Evolutionary conservation across 2,329 filamentous ascomycete genomes (phyloP), one percentile per base, ranked within the genome.

Genomic region (Pleurostoma richardsiae): DNA sequence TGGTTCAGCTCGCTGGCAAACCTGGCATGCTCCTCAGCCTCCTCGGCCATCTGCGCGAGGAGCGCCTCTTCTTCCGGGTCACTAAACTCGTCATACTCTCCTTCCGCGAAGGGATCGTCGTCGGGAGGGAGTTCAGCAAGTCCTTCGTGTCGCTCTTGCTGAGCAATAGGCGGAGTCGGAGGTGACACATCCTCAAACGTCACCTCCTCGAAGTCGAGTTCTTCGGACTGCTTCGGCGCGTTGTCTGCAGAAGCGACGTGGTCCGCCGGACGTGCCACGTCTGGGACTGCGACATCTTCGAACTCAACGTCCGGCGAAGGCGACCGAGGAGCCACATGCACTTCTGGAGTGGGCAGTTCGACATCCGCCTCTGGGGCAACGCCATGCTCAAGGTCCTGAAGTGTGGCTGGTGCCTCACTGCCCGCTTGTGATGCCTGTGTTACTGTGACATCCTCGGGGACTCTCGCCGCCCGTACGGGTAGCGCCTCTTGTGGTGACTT

Each of bases 21-120:
- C 5, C 92, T 84, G 4, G 88, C 90, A 60, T 99, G 92, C 58
- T 96, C 94, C 67, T 96, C 89, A 1, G 88, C 89, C 73, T 99
- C 95, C 29, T 86, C 82, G 0, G 90, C 91, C 56, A 99, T 82
- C 55, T 92, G 90, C 5, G 80, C 82, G 47, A 97, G 78, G 5
- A 99, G 76, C 56, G 96, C 90, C 60, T 91, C 91, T 52, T 97
- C 92, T 65, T 96, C 94, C 0, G 90, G 87, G 53, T 97, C 92
- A 31, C 88, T 94, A 56, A 86, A 84, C 26, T 85, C 80, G 43
- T 84, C 81, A 52, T 88, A 83, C 19, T 91, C 86, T 38, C 88
- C 82, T 11, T 49, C 48, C 19, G 40, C 51, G 36, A 43, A 50
- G 47, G 55, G 30, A 28, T 44, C 50, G 41, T 51, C 46, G 41